Conservation (phyloP, 495 filamentous ascomycete genomes). For the Rhypophila decipiens region DNA sequence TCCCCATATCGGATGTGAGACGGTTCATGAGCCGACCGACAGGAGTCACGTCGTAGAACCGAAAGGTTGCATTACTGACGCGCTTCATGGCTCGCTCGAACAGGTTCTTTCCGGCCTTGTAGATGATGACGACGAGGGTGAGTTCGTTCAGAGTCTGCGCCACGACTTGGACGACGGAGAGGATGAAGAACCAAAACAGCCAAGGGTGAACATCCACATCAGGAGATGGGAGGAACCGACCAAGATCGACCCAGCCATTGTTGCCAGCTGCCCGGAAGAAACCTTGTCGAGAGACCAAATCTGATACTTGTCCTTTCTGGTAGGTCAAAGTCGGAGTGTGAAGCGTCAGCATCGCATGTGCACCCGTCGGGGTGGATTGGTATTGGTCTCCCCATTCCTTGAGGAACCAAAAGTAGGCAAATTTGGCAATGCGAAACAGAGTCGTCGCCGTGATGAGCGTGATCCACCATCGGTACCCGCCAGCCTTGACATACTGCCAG, state of each 20-base stretch:
- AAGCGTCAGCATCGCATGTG: conserved; percentile 1
- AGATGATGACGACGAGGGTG: conserved; percentile 63
- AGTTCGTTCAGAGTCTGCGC: conserved; percentile 47
- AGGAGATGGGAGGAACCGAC: conserved; percentile 51
- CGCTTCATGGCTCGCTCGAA: conserved; percentile 62
- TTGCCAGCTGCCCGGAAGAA: conserved; percentile 13
- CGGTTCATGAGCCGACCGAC: conserved; percentile 82
- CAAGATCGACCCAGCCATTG: conserved; percentile 38
- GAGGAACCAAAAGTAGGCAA: conserved; percentile 71
- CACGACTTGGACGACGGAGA: conserved; percentile 54
- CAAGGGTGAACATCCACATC: conserved; percentile 64
- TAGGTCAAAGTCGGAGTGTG: too few species aligned
- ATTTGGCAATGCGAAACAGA: conserved; percentile 51
- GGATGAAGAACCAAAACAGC: conserved; percentile 58
- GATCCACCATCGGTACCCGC: conserved; percentile 65
- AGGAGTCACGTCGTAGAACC: conserved; percentile 82
- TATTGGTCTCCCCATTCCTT: conserved; percentile 83
- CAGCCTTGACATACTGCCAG: conserved; percentile 76
- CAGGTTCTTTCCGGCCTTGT: conserved; percentile 64
- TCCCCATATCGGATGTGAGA: conserved; percentile 77
- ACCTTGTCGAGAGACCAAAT: too few species aligned
- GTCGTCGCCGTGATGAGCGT: conserved; percentile 51
- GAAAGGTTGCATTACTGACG: conserved; percentile 73
- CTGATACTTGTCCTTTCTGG: too few species aligned
- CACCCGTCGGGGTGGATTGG: conserved; percentile 5